Percentiles rank a stretch among this genome's conserved stretches.
These are phyloP conservation scores for Vachellia collinsii DNA, from an alignment of 306 rosid genomes.

Conservation along the genomic window DNA sequence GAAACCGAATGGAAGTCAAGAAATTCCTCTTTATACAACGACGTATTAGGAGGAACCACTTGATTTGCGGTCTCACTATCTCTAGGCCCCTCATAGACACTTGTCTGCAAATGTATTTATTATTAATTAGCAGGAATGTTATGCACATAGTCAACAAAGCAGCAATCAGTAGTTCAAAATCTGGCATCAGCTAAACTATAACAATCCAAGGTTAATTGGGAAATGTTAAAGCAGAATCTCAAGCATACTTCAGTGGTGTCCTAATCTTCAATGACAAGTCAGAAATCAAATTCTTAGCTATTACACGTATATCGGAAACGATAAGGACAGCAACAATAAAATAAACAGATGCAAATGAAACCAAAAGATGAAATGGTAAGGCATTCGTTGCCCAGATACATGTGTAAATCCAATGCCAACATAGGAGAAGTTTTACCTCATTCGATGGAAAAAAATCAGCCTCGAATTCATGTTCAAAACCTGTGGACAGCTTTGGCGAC, in stretches of 20 bases:
- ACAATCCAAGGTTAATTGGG: not conserved
- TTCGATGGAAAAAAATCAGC: slow-evolving; percentile 43
- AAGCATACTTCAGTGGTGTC: not conserved
- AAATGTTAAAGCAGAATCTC: not conserved
- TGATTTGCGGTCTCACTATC: slow-evolving; percentile 47
- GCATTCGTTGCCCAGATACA: not conserved
- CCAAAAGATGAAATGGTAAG: not conserved
- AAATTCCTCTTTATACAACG: slow-evolving; percentile 49
- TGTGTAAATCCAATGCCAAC: not conserved
- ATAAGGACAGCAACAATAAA: not conserved
- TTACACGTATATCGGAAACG: not conserved
- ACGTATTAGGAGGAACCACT: slow-evolving; percentile 43
- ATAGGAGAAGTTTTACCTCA: slow-evolving; percentile 52
- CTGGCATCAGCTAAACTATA: not conserved
- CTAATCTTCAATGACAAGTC: not conserved
- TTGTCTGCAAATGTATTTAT: slow-evolving; percentile 36
- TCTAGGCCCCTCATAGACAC: slow-evolving; percentile 49
- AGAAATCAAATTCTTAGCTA: not conserved
- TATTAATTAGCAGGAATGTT: not conserved
- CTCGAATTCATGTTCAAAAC: slow-evolving; percentile 46
- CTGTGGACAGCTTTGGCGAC: slow-evolving; percentile 32
- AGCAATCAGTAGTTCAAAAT: slow-evolving; percentile 15
- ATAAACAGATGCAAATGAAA: not conserved
- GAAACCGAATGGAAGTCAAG: slow-evolving; percentile 41
- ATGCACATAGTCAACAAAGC: not conserved